Conservation (phyloP, 495 filamentous ascomycete genomes). For the Trichocladium antarcticum region DNA sequence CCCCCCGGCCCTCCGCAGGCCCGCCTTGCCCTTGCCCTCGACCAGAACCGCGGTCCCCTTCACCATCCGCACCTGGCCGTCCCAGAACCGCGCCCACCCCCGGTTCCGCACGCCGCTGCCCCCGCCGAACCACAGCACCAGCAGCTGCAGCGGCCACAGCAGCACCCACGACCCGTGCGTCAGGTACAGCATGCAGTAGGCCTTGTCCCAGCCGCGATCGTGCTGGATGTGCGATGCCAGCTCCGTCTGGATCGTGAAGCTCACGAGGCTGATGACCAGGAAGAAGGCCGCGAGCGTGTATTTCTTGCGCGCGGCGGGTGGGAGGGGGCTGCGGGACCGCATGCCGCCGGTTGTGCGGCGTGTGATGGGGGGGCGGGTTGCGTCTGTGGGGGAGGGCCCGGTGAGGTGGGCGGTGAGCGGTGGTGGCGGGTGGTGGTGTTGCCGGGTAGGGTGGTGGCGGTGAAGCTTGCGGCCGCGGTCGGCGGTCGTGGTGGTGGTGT, state of each 20-base stretch:
- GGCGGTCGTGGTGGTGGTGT: too few relatives aligned
- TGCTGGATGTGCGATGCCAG: constrained; percentile 88
- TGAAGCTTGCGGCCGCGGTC: constrained; percentile 1
- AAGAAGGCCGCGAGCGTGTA: constrained; percentile 81
- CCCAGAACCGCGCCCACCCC: constrained; percentile 82
- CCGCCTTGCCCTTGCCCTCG: constrained; percentile 45
- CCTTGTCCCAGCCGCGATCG: constrained; percentile 82
- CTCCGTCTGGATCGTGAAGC: constrained; percentile 85
- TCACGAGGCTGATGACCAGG: constrained; percentile 63
- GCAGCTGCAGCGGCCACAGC: constrained; percentile 75
- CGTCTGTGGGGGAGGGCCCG: too few relatives aligned
- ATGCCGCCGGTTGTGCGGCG: not conserved
- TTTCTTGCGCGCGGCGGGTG: constrained; percentile 49
- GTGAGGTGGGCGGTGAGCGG: constrained; percentile 4
- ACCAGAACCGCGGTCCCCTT: constrained; percentile 82
- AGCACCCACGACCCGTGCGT: constrained; percentile 89
- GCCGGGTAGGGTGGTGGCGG: not conserved
- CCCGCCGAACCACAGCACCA: constrained; percentile 58
- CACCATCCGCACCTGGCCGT: constrained; percentile 60
- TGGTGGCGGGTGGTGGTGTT: not conserved
- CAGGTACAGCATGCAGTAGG: constrained; percentile 96
- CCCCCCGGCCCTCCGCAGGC: constrained; percentile 29
- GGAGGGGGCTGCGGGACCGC: constrained; percentile 22
- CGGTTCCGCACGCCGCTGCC: constrained; percentile 51
- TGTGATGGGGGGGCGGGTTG: constrained; percentile 16